A percentile compares a stretch with the other conserved stretches of the same genome.
Evolutionary conservation across 2,329 filamentous ascomycete genomes (phyloP).

Genomic region (Paraconiothyrium sp.): DNA sequence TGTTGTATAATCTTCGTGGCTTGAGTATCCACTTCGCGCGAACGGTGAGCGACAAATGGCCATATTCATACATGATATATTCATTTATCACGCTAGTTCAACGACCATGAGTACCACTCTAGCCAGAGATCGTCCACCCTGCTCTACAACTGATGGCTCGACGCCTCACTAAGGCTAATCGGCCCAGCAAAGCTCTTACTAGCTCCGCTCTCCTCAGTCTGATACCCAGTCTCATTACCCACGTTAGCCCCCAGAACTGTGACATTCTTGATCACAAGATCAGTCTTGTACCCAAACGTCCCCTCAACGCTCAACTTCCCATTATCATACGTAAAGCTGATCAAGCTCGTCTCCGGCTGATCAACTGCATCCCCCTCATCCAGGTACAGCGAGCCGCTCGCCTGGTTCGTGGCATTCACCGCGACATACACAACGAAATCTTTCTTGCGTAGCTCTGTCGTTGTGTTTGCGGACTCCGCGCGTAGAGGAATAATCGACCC

Average conservation of each 20-base stretch:
- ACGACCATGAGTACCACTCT: too few relatives aligned
- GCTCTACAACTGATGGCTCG: slow-evolving; percentile 3
- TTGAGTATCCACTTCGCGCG: too few relatives aligned
- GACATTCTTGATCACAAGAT: slow-evolving; percentile 37
- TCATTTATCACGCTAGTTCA: too few relatives aligned
- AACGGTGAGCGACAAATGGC: too few relatives aligned
- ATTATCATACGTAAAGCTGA: slow-evolving; percentile 68
- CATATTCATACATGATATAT: too few relatives aligned
- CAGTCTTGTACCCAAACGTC: slow-evolving; percentile 61
- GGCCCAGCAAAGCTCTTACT: slow-evolving; percentile 64
- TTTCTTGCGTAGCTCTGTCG: slow-evolving; percentile 68
- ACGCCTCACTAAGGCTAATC: slow-evolving; percentile 38
- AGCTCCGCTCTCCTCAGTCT: slow-evolving; percentile 46
- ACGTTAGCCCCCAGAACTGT: slow-evolving; percentile 33
- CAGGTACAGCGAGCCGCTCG: slow-evolving; percentile 74
- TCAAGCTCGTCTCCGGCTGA: slow-evolving; percentile 64
- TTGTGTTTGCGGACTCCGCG: slow-evolving; percentile 66
- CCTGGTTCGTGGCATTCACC: slow-evolving; percentile 68
- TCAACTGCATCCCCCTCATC: slow-evolving; percentile 77
- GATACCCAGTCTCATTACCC: slow-evolving; percentile 25
- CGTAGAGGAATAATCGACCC: slow-evolving; percentile 71
- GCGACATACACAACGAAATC: slow-evolving; percentile 78
- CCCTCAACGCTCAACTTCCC: slow-evolving; percentile 64
- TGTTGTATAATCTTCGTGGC: too few relatives aligned
- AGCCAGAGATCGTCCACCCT: too few relatives aligned